These are phyloP conservation scores for Coemansia interrupta DNA, from an alignment of 192 early-diverging fungal species.

Conservation along the genomic window DNA sequence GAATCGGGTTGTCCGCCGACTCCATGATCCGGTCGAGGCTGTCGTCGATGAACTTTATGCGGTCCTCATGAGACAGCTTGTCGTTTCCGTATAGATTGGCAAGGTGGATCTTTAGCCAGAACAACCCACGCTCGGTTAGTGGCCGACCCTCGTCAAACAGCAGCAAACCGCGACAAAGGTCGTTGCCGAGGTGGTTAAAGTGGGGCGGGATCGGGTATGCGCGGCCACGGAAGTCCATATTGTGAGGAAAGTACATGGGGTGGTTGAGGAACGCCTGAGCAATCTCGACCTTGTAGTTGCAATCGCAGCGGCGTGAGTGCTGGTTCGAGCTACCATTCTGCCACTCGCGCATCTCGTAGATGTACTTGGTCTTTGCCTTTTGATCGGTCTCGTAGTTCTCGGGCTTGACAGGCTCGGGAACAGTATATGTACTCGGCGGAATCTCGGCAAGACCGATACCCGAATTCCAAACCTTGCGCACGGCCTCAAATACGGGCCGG, in stretches of 20 bases:
- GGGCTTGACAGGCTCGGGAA: conserved; percentile 60
- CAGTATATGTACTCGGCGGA: conserved; percentile 54
- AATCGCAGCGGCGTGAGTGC: conserved; percentile 84
- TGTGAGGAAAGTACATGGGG: conserved; percentile 95
- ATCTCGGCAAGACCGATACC: conserved; percentile 70
- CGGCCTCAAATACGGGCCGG: conserved; percentile 71
- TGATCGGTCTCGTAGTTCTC: conserved; percentile 60
- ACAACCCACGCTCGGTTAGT: conserved; percentile 72
- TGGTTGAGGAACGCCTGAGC: conserved; percentile 82
- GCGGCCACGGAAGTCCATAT: conserved; percentile 94
- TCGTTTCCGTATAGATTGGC: conserved; percentile 89
- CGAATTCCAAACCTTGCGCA: conserved; percentile 85
- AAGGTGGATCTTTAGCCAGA: conserved; percentile 94
- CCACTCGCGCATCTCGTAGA: conserved; percentile 56
- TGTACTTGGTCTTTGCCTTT: conserved; percentile 57
- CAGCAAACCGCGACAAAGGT: conserved; percentile 92
- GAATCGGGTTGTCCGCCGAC: conserved; percentile 77
- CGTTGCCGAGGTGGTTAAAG: conserved; percentile 95
- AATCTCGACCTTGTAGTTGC: conserved; percentile 95
- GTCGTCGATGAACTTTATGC: conserved; percentile 69
- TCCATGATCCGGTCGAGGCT: conserved; percentile 78
- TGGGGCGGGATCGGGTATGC: conserved; percentile 95
- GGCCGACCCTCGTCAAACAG: conserved; percentile 76
- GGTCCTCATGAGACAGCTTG: conserved; percentile 85
- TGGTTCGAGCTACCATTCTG: conserved; percentile 64